Evolutionary conservation across 805 yeast species (phyloP).

Genomic region (Saccharomycopsis fibuligera): DNA sequence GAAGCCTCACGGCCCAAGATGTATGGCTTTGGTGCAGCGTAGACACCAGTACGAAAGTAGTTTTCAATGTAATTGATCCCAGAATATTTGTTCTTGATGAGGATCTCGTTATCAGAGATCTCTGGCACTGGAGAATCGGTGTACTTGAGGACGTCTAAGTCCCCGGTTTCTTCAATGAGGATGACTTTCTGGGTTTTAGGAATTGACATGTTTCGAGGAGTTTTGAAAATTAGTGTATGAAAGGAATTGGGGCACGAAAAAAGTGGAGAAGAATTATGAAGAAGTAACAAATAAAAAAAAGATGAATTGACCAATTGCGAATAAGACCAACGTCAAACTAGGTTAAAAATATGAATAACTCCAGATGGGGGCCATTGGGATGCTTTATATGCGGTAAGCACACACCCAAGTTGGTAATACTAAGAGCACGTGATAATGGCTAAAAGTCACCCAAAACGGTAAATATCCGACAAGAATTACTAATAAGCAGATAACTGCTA

Average conservation of each 20-base stretch:
- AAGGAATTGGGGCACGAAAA: neutral
- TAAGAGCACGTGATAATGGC: too few species aligned
- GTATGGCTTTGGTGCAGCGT: slow-evolving; percentile 56
- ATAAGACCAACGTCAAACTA: too few species aligned
- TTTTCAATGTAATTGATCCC: slow-evolving; percentile 83
- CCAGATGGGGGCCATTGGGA: too few species aligned
- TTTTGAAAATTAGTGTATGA: neutral
- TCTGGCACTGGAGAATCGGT: slow-evolving; percentile 53
- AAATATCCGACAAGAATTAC: too few species aligned
- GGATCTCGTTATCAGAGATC: slow-evolving; percentile 47
- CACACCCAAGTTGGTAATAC: too few species aligned
- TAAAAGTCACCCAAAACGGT: too few species aligned
- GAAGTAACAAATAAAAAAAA: too few species aligned
- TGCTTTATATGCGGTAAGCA: too few species aligned
- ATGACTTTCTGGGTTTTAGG: slow-evolving; percentile 55
- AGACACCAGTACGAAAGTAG: slow-evolving; percentile 75
- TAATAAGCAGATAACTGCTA: too few species aligned
- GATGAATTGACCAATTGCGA: too few species aligned
- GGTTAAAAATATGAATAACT: too few species aligned
- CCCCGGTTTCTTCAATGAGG: slow-evolving; percentile 48
- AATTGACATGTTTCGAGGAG: slow-evolving; percentile 24
- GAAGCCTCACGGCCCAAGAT: slow-evolving; percentile 69
- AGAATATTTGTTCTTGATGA: slow-evolving; percentile 66
- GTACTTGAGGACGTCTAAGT: slow-evolving; percentile 53
- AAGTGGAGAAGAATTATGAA: neutral